Percentiles rank a stretch among this genome's conserved stretches.
These are phyloP conservation scores for Phytophthora podocarpi DNA, from an alignment of 352 stramenopile genomes.

Conservation along the genomic window DNA sequence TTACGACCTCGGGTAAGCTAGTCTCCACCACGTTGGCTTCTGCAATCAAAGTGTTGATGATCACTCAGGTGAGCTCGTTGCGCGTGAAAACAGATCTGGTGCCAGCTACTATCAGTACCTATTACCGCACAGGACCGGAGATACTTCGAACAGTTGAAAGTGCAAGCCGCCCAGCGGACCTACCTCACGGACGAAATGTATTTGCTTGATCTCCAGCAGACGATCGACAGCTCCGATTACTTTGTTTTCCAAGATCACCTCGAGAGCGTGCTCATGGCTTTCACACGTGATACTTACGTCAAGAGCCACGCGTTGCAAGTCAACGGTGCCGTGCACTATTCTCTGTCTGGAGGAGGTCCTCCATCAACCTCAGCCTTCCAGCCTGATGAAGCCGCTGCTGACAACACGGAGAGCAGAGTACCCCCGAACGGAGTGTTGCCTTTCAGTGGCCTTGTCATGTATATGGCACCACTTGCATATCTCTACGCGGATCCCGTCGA, in stretches of 20 bases:
- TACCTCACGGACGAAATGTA: slow-evolving; percentile 85
- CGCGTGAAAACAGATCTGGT: slow-evolving; percentile 49
- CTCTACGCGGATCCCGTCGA: slow-evolving; percentile 66
- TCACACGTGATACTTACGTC: slow-evolving; percentile 65
- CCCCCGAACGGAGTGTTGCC: slow-evolving; percentile 75
- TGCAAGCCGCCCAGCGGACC: slow-evolving; percentile 38
- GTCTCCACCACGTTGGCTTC: too few species aligned
- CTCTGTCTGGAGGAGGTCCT: neutral
- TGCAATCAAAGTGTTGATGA: neutral
- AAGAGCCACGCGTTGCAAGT: slow-evolving; percentile 48
- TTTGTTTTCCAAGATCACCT: slow-evolving; percentile 86
- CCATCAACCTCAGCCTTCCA: neutral
- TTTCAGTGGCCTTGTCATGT: slow-evolving; percentile 78
- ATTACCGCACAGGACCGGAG: slow-evolving; percentile 38
- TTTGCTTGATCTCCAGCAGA: slow-evolving; percentile 79
- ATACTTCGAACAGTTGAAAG: slow-evolving; percentile 58
- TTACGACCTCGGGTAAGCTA: slow-evolving; percentile 52
- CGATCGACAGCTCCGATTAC: slow-evolving; percentile 77
- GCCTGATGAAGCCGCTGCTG: neutral
- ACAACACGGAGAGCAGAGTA: slow-evolving; percentile 25
- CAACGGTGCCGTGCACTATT: slow-evolving; percentile 51
- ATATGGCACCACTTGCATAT: slow-evolving; percentile 72
- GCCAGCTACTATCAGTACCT: slow-evolving; percentile 49
- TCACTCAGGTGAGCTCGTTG: slow-evolving; percentile 10
- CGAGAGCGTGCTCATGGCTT: slow-evolving; percentile 72